Base-by-base conservation (phyloP, 2,329 filamentous ascomycete genomes). In the Berkeleyomyces rouxiae region DNA sequence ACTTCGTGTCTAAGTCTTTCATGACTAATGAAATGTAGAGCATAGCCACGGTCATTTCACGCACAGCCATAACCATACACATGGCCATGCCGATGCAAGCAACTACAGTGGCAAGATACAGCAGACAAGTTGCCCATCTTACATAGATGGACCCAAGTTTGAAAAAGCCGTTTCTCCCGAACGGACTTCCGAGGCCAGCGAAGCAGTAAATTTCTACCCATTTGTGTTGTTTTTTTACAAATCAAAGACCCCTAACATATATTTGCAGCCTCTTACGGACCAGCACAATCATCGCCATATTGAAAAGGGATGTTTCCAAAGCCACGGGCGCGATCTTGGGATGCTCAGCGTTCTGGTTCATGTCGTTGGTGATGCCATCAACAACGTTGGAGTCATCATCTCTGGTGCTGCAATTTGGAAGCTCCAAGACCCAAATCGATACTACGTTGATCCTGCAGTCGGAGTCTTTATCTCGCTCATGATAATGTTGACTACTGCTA, bases 341-440 rank as follows among this genome's bases (percentile, higher is more conserved):
- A 85, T 88, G 76, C 74, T 87, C 65, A 86, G 84, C 1, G 85
- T 88, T 0, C 69, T 90, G 9, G 72, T 88, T 11, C 87, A 91
- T 68, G 80, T 90, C 36, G 68, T 87, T 2, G 84, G 86, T 40
- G 87, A 91, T 68, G 85, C 85, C 4, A 76, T 86, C 66, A 90
- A 90, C 73, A 91, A 91, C 67, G 71, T 90, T 9, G 86, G 86
- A 7, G 86, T 91, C 64, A 88, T 90, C 58, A 74, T 85, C 43
- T 80, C 86, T 0, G 85, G 84, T 0, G 68, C 85, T 1, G 76
- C 88, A 40, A 86, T 90, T 70, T 89, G 85, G 86, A 75, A 83
- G 63, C 75, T 79, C 0, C 70, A 77, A 39, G 82, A 79, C 39
- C 74, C 79, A 0, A 75, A 71, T 3, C 77, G 84, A 42, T 88